Percentiles rank a stretch among this genome's conserved stretches.
These are phyloP conservation scores for Cicer cuneatum DNA, from an alignment of 306 rosid species.

Conservation along the genomic window DNA sequence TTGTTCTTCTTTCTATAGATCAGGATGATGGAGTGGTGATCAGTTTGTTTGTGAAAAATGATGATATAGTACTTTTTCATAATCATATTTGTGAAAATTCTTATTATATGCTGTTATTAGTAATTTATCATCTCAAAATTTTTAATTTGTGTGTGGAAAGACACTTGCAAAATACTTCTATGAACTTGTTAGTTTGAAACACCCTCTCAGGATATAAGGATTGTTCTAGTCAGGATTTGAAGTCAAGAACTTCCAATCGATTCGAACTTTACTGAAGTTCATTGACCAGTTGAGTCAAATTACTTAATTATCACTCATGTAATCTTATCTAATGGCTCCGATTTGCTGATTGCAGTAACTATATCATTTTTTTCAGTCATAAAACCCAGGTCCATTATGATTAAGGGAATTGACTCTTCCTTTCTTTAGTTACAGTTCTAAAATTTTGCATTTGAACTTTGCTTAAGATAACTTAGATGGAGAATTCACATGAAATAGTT, in stretches of 20 bases:
- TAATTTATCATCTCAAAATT: constrained; percentile 46
- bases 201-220: neutral
- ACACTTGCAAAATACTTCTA: constrained; percentile 36
- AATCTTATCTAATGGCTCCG: neutral
- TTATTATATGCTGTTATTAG: constrained; percentile 29
- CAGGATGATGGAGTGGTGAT: constrained; percentile 69
- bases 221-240: no score
- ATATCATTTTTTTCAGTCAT: neutral
- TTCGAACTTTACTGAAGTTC: no score
- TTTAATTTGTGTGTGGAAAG: constrained; percentile 43
- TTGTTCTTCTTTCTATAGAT: constrained; percentile 58
- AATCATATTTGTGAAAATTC: constrained; percentile 55
- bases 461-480: constrained; percentile 22
- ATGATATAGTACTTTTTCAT: constrained; percentile 55
- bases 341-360: neutral
- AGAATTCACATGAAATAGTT: constrained; percentile 32
- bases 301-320: neutral
- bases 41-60: constrained; percentile 72
- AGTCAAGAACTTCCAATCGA: no score
- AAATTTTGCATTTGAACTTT: constrained; percentile 31
- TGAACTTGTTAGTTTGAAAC: neutral
- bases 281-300: no score
- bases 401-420: constrained; percentile 20
- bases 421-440: constrained; percentile 18
- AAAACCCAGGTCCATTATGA: neutral